Evolutionary conservation across 495 filamentous ascomycete genomes (phyloP), one percentile per base, ranked within the genome.

Genomic region (Copromyces sp.): DNA sequence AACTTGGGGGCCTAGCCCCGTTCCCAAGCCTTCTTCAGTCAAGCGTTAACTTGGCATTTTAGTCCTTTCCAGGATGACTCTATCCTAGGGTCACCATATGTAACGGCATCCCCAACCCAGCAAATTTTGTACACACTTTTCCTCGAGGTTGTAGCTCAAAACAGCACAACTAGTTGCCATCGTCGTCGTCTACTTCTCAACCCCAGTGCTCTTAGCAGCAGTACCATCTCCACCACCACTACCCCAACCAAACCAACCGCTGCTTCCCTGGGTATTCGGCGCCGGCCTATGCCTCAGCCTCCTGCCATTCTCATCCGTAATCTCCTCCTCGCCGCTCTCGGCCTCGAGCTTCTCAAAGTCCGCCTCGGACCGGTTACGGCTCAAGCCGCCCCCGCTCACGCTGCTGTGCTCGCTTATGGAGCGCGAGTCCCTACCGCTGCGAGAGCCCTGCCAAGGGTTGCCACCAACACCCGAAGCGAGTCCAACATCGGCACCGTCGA

Each of bases 281-380:
- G 29, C 53, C 29, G 53, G 53, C 24, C 53, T 61, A 32, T 61
- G 53, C 53, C 53, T 61, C 24, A 61, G 12, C 24, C 53, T 61
- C 24, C 53, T 32, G 24, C 53, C 53, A 16, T 61, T 61, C 12
- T 61, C 53, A 61, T 61, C 53, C 53, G 32, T 61, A 61, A 61
- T 61, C 53, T 61, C 86, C 47, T 86, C 87, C 41, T 80, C 84
- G 2, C 86, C 85, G 75, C 91, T 91, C 71, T 92, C 90, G n/a
- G 86, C 85, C 44, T 93, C 90, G 74, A 97, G 90, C 77, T 91
- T 90, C 77, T 95, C 92, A 78, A 97, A 97, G 73, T 94, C 93
- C 42, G 85, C 86, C 75, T 93, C 92, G 70, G 90, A 93, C 73
- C 85, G 84, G 76, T 90, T 93, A 85, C 92, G 93, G 59, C 83